These are phyloP conservation scores for Aspergillus avenaceus DNA, from an alignment of 495 filamentous ascomycete genomes.

Conservation along the genomic window DNA sequence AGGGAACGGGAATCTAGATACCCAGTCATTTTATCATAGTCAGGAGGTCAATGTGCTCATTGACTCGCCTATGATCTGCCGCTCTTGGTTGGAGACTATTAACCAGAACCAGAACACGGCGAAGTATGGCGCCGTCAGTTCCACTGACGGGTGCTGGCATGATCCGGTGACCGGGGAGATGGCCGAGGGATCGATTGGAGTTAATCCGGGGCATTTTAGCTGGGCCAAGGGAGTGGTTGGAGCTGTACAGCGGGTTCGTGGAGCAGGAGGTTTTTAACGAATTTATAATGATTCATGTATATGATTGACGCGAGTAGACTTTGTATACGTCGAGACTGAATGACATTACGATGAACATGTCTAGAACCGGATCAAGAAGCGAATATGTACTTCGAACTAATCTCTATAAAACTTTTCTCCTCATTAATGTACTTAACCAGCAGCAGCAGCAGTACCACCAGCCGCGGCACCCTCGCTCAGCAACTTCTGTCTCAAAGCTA, in stretches of 20 bases:
- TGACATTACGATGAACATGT: not conserved
- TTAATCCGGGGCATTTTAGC: conserved; percentile 52
- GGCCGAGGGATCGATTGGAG: conserved; percentile 56
- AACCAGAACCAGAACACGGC: conserved; percentile 68
- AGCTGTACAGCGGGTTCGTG: conserved; percentile 57
- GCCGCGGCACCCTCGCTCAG: conserved; percentile 35
- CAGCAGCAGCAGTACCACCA: conserved; percentile 23
- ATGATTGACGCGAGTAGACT: too few relatives aligned
- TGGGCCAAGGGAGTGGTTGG: conserved; percentile 62
- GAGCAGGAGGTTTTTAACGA: conserved; percentile 48
- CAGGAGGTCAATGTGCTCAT: conserved; percentile 75
- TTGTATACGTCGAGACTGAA: too few relatives aligned
- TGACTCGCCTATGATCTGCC: conserved; percentile 57
- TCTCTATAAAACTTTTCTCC: too few relatives aligned
- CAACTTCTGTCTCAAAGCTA: conserved; percentile 47
- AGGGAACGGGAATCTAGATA: conserved; percentile 76
- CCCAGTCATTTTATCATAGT: conserved; percentile 74
- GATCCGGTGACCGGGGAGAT: conserved; percentile 51
- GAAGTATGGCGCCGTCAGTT: conserved; percentile 52
- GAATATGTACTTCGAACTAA: not conserved
- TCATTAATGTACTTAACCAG: too few relatives aligned
- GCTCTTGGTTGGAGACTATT: conserved; percentile 57
- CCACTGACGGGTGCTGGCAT: conserved; percentile 49
- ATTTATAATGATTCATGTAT: too few relatives aligned
- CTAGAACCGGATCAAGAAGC: not conserved